Percentiles rank a stretch among this genome's conserved stretches.
These are phyloP conservation scores for Trichoderma sp. DNA, from an alignment of 2,329 filamentous ascomycete species.

Conservation along the genomic window DNA sequence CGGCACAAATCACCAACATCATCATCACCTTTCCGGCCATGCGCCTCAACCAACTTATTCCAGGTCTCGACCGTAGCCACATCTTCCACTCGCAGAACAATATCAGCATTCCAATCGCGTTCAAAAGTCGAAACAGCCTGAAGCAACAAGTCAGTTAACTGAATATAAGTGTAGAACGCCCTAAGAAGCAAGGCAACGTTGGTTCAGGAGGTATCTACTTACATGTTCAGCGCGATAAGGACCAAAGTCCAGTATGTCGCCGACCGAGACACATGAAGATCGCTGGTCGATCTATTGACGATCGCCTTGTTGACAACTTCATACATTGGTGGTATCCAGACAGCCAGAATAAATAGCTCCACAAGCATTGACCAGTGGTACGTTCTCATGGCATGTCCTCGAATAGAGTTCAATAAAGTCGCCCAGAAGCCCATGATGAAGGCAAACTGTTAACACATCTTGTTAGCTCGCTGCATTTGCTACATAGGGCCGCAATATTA, in stretches of 20 bases:
- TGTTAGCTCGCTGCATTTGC: neutral
- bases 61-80: slow-evolving; percentile 39
- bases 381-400: slow-evolving; percentile 40
- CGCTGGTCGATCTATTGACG: neutral
- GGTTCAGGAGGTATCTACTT: slow-evolving; percentile 26
- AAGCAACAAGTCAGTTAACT: neutral
- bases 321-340: slow-evolving; percentile 32
- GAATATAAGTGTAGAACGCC: neutral
- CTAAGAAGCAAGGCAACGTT: neutral
- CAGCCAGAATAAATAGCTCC: slow-evolving; percentile 33
- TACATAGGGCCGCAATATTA: neutral
- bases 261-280: neutral
- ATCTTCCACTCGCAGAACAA: slow-evolving; percentile 42
- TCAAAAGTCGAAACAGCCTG: slow-evolving; percentile 42
- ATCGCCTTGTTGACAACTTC: slow-evolving; percentile 26
- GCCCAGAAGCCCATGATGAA: slow-evolving; percentile 42
- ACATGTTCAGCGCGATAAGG: slow-evolving; percentile 43
- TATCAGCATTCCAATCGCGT: slow-evolving; percentile 41
- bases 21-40: slow-evolving; percentile 33
- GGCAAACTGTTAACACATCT: slow-evolving; percentile 31
- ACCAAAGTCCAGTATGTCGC: slow-evolving; percentile 28
- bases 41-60: slow-evolving; percentile 29
- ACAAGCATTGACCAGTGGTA: slow-evolving; percentile 42
- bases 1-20: slow-evolving; percentile 44
- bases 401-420: slow-evolving; percentile 37